Conservation (phyloP, 495 filamentous ascomycete species). For the Bryoglossum gracile region DNA sequence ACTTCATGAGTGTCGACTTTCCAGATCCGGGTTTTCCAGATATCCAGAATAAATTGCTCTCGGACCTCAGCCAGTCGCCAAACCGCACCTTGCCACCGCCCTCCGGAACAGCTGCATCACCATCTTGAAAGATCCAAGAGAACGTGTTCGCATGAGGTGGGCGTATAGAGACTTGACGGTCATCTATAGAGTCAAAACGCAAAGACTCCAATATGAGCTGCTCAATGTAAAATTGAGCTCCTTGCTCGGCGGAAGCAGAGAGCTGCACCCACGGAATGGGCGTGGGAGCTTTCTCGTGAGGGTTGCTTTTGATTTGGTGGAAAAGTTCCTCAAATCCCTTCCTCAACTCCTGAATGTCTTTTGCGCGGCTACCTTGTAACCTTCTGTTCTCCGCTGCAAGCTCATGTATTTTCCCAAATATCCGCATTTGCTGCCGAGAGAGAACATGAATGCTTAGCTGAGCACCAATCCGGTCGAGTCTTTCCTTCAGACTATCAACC, state of each 20-base stretch:
- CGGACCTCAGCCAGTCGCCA: constrained; percentile 17
- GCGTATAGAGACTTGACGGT: constrained; percentile 18
- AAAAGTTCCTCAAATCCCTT: too few relatives aligned
- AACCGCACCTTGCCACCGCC: too few relatives aligned
- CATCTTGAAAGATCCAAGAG: constrained; percentile 19
- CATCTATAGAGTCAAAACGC: constrained; percentile 16
- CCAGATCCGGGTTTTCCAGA: constrained; percentile 31
- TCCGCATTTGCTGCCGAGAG: not conserved
- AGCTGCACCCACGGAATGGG: too few relatives aligned
- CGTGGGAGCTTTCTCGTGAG: too few relatives aligned
- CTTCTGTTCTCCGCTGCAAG: not conserved
- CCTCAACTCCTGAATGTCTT: too few relatives aligned
- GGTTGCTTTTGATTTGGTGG: too few relatives aligned
- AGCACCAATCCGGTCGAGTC: not conserved
- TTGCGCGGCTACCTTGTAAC: too few relatives aligned
- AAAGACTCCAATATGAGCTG: not conserved
- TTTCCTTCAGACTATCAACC: not conserved
- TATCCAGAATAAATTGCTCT: constrained; percentile 26
- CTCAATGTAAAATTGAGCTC: not conserved
- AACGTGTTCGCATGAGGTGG: constrained; percentile 22
- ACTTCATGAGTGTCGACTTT: constrained; percentile 33
- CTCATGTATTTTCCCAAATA: not conserved
- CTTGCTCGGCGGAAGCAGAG: too few relatives aligned
- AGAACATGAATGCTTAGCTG: not conserved
- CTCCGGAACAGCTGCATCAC: not conserved